phyloP scores from a whole-genome alignment of 768 basidiomycete species.

The Phylloporus sp. region DNA sequence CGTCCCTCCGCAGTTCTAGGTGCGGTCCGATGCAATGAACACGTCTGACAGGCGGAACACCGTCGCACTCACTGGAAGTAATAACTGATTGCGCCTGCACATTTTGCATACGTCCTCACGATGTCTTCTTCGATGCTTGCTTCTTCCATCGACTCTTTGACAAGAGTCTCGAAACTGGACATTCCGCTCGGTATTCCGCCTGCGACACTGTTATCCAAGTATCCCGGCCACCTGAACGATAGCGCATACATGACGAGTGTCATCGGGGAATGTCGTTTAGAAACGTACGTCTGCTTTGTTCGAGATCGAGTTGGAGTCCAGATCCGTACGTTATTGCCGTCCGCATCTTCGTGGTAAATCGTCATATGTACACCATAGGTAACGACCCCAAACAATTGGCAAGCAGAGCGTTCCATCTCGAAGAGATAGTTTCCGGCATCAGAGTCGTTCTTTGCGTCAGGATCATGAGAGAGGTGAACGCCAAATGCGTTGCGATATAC shows the following conservation, averaged over 20 bases:
- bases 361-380: slow-evolving; percentile 94
- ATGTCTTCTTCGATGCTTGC: slow-evolving; percentile 72
- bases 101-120: slow-evolving; percentile 51
- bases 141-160: slow-evolving; percentile 94
- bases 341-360: slow-evolving; percentile 46
- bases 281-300: slow-evolving; percentile 83
- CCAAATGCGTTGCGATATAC: slow-evolving; percentile 70
- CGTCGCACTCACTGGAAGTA: slow-evolving; percentile 56
- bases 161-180: slow-evolving; percentile 61
- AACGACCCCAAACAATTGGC: slow-evolving; percentile 81
- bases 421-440: slow-evolving; percentile 64
- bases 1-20: slow-evolving; percentile 38
- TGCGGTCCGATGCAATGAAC: background rate
- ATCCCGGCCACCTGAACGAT: slow-evolving; percentile 66
- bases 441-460: slow-evolving; percentile 27
- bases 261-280: background rate
- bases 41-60: background rate
- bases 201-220: slow-evolving; percentile 86
- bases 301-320: slow-evolving; percentile 86
- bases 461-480: slow-evolving; percentile 33
- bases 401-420: slow-evolving; percentile 85
- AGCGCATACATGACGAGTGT: background rate
- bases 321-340: slow-evolving; percentile 41
- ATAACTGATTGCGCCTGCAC: slow-evolving; percentile 75
- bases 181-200: slow-evolving; percentile 88